A percentile compares a stretch with the other conserved stretches of the same genome.
phyloP scores from a whole-genome alignment of 371 early-diverging fungal genomes.

The Modicella reniformis region DNA sequence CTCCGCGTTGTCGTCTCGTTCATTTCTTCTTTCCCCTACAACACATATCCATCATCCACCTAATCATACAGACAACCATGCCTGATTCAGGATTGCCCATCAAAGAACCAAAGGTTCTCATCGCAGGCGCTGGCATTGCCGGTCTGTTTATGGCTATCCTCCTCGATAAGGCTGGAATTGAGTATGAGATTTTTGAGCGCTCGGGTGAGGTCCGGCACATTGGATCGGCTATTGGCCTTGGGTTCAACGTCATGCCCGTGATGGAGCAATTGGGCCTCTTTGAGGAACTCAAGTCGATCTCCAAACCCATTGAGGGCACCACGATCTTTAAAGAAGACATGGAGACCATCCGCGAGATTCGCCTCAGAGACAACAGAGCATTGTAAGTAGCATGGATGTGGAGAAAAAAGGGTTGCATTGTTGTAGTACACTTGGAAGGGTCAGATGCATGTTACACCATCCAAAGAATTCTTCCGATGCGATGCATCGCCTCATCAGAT shows the following conservation, averaged over 20 bases:
- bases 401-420: conserved; percentile 10
- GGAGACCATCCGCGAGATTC: conserved; percentile 35
- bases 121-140: conserved; percentile 38
- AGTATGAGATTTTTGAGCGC: conserved; percentile 39
- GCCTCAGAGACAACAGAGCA: conserved; percentile 24
- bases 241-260: conserved; percentile 25
- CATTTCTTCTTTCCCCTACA: neutral
- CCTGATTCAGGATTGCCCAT: conserved; percentile 12
- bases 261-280: conserved; percentile 32
- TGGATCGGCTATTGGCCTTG: conserved; percentile 24
- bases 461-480: conserved; percentile 1
- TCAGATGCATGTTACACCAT: conserved; percentile 9
- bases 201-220: conserved; percentile 6
- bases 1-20: neutral
- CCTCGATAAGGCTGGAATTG: conserved; percentile 36
- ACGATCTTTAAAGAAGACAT: conserved; percentile 34
- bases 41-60: neutral
- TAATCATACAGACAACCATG: conserved; percentile 3
- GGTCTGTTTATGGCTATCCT: conserved; percentile 34
- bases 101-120: conserved; percentile 23
- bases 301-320: conserved; percentile 21
- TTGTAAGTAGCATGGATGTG: conserved; percentile 22
- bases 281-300: conserved; percentile 18
- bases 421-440: neutral
- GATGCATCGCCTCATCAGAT: conserved; percentile 1